Base-by-base conservation (phyloP, 805 yeast species). In the Candida silvicultrix region DNA sequence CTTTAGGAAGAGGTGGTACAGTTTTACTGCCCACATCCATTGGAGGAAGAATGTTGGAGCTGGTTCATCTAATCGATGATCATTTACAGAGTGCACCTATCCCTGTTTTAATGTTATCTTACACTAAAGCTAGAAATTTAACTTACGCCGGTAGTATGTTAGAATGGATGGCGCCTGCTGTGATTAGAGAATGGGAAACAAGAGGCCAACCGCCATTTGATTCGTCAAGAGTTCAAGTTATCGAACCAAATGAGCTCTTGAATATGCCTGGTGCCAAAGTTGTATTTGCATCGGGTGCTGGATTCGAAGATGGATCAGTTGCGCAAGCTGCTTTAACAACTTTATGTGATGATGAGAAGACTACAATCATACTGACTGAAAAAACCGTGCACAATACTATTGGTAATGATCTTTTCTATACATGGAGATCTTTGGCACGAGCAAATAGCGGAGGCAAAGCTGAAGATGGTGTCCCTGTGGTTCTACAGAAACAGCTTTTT, bases 91-190 rank as follows among this genome's bases (percentile, higher is more conserved):
- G 59, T 45, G 59, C 63, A 5, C 70, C 71, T 31, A 75, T 82
- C 12, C 96, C 96, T 0, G 81, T 94, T 10, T 69, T 86, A 31
- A 73, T 89, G 47, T 66, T 86, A n/a, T 80, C 95, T 3, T 82
- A 80, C 55, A 81, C 89, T 0, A 95, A 94, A 22, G 79, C 89
- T 3, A 81, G 92, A 57, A 74, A 84, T 4, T 64, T 94, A 46
- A 76, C 84, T 22, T 88, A 85, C 59, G 96, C 97, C 0, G 78
- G 88, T 14, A 85, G 89, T 46, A 85, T 94, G 83, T 67, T 92
- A 25, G 99, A 94, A 67, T 94, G 98, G 98, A 85, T 94, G 89
- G 81, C 95, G 0, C 78, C 92, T 0, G 75, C 83, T n/a, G 75
- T 89, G n/a, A 77, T 87, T 22, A 84, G 85, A 54, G 85, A 81